Evolutionary conservation across 2,329 filamentous ascomycete species (phyloP), one percentile per base, ranked within the genome.

Genomic region (Immersiporthe knoxdaviesiana): DNA sequence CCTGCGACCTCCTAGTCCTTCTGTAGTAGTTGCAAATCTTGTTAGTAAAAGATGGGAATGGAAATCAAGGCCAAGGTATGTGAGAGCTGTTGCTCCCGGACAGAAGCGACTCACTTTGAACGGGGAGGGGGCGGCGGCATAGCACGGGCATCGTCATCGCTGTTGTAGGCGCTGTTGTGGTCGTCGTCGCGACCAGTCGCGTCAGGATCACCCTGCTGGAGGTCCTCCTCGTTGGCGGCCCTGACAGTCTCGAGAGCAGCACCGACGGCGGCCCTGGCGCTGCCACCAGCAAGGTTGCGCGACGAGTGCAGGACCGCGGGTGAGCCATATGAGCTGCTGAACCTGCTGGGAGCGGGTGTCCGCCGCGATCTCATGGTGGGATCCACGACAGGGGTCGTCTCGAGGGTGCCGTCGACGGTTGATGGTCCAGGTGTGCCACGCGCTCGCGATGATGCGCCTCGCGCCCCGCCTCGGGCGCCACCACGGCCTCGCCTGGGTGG

Each of bases 251-350:
- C 41, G 2, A 68, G 37, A 50, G 39, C 66, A 7, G 35, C 27
- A 39, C 54, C 47, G 7, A 68, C 37, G 21, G 67, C 63, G 30
- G 54, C 35, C 24, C 60, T 14, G 7, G 67, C 69, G 41, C 21
- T 58, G 21, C 44, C 60, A 10, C 58, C 41, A 18, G 39, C 32
- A 37, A 63, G 16, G 21, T 56, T 52, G 52, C 64, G 69, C 16
- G 47, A 18, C 11, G 39, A 21, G 16, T 35, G 27, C 10, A 56
- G 11, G 10, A 37, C 37, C 30, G 75, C 67, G 27, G 75, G 70
- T 7, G 76, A 76, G 58, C 76, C 76, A 52, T 77, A 77, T 0
- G 75, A 74, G 11, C 71, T 74, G 71, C 75, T 77, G 70, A 75
- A 73, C 64, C 73, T 77, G 64, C 73, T 60, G 0, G 72, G 72